Conservation (phyloP, 2,329 filamentous ascomycete species). For the Pestalotiopsis sp. region DNA sequence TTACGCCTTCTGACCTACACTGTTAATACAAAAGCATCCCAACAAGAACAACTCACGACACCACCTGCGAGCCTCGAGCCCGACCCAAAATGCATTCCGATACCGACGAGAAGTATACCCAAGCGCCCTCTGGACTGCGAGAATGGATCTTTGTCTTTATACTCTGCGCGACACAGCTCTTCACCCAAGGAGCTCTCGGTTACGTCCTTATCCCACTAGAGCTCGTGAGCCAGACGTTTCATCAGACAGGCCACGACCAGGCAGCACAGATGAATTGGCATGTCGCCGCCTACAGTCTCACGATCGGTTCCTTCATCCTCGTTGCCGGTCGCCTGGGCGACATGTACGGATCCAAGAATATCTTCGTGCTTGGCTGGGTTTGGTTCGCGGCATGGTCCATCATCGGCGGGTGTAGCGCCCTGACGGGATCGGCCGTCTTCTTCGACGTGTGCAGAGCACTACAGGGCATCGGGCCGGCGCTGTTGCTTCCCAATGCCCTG, state of each 20-base stretch:
- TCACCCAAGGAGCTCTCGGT: not conserved
- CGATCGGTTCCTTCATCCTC: constrained; percentile 59
- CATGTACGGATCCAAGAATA: constrained; percentile 57
- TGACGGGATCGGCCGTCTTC: constrained; percentile 32
- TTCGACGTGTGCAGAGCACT: constrained; percentile 56
- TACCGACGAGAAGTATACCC: not conserved
- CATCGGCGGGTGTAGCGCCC: constrained; percentile 42
- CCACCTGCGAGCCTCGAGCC: not conserved
- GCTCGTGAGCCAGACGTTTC: constrained; percentile 23
- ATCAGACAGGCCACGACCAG: constrained; percentile 24
- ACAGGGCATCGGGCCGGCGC: constrained; percentile 64
- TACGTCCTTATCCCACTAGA: not conserved
- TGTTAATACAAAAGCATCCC: not conserved
- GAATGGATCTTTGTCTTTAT: not conserved
- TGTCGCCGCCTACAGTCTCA: constrained; percentile 59
- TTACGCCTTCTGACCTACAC: too few species aligned
- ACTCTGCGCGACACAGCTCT: not conserved
- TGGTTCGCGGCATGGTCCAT: constrained; percentile 60
- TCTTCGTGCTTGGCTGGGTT: constrained; percentile 55
- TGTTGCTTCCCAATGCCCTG: constrained; percentile 65
- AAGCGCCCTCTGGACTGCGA: not conserved
- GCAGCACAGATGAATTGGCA: constrained; percentile 56
- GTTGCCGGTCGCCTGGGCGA: constrained; percentile 59
- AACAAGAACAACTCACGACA: not conserved
- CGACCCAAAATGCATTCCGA: not conserved